These are phyloP conservation scores for Thermoascus crustaceus DNA, from an alignment of 2,329 filamentous ascomycete species.

Conservation along the genomic window DNA sequence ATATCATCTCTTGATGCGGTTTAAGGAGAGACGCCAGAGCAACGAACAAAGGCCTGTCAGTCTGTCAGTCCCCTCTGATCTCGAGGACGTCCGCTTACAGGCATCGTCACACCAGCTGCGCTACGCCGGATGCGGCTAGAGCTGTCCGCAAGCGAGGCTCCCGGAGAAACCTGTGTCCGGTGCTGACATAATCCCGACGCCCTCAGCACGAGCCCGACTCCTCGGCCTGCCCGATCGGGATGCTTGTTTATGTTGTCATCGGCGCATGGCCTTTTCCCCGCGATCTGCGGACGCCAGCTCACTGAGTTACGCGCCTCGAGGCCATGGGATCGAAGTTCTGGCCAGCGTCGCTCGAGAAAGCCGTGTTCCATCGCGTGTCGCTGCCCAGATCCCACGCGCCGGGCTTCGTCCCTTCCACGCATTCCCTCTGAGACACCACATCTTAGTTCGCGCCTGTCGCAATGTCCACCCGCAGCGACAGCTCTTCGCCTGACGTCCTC, in stretches of 20 bases:
- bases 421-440: slow-evolving; percentile 10
- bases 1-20: too few relatives aligned
- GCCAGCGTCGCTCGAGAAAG: slow-evolving; percentile 14
- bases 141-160: background rate
- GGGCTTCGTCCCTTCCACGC: slow-evolving; percentile 2
- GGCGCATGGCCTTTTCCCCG: slow-evolving; percentile 9
- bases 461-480: slow-evolving; percentile 29
- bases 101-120: background rate
- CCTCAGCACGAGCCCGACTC: slow-evolving; percentile 6
- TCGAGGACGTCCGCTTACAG: background rate
- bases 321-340: background rate
- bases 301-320: background rate
- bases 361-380: slow-evolving; percentile 7
- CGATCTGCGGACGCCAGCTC: slow-evolving; percentile 2
- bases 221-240: slow-evolving; percentile 25
- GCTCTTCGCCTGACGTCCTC: slow-evolving; percentile 37
- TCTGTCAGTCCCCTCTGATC: background rate
- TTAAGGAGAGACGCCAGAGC: too few relatives aligned
- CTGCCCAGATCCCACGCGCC: slow-evolving; percentile 15
- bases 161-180: slow-evolving; percentile 6
- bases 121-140: background rate
- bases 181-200: slow-evolving; percentile 11
- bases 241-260: slow-evolving; percentile 25
- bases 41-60: too few relatives aligned
- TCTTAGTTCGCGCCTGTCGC: slow-evolving; percentile 11